Conservation (phyloP, 768 basidiomycete genomes). For the Cantharellus anzutake region DNA sequence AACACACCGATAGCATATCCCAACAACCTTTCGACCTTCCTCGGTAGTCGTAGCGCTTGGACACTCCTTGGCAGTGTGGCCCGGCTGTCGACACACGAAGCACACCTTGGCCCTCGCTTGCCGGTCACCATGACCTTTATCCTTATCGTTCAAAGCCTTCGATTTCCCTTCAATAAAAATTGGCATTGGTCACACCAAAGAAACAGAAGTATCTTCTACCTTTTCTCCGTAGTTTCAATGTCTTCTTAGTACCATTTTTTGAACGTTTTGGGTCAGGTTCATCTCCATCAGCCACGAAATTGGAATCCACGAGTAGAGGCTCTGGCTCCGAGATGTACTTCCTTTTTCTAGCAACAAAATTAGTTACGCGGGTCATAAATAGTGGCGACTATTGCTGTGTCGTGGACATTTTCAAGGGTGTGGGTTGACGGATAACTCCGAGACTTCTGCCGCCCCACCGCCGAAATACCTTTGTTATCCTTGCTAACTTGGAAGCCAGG, state of each 20-base stretch:
- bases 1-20: slow-evolving; percentile 53
- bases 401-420: too few relatives aligned
- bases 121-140: slow-evolving; percentile 45
- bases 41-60: slow-evolving; percentile 25
- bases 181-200: neutral
- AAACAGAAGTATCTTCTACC: neutral
- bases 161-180: neutral
- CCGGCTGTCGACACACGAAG: slow-evolving; percentile 70
- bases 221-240: neutral
- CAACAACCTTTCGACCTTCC: slow-evolving; percentile 21
- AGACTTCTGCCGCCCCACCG: too few relatives aligned
- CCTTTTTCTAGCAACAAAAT: slow-evolving; percentile 1
- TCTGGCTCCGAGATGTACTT: neutral
- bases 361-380: slow-evolving; percentile 7
- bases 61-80: slow-evolving; percentile 73
- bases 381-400: too few relatives aligned
- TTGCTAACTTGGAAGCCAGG: too few relatives aligned
- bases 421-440: too few relatives aligned
- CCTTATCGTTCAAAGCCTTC: slow-evolving; percentile 27
- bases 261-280: neutral
- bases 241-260: neutral
- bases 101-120: slow-evolving; percentile 45
- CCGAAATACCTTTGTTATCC: too few relatives aligned
- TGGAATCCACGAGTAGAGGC: neutral
- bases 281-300: neutral